Evolutionary conservation across 306 rosid genomes (phyloP), one percentile per base, ranked within the genome.

Genomic region (Luffa acutangula): DNA sequence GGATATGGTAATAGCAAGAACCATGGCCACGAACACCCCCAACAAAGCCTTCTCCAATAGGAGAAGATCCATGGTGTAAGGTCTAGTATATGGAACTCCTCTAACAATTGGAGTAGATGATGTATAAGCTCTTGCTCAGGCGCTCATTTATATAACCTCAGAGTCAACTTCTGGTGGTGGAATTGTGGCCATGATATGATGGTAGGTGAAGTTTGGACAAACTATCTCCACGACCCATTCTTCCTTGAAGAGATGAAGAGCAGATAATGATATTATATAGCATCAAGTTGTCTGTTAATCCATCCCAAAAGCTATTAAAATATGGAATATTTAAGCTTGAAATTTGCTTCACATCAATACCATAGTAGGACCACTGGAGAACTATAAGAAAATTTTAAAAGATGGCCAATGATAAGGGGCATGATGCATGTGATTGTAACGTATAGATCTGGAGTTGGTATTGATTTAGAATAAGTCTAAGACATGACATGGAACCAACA

Each of bases 31-130:
- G 80, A 91, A 93, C n/a, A 93, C 87, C 15, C 81, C 93, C 1
- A 93, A 1, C 0, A 91, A 89, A 71, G 95, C 86, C 89, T 90
- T 93, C 85, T 93, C 98, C 81, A 93, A 7, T 1, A 93, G 90
- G 81, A 90, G 90, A 76, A 91, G 91, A 85, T 93, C 98, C 98
- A 93, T 89, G 46, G 51, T 37, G 59, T 65, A 12, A 12, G 13
- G 39, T 49, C 12, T 48, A 48, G 52, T 48, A 15, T 36, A 56
- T 56, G 62, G 18, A 66, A 66, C 37, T 37, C 31, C 13, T 36
- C 73, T 37, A 31, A 39, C n/a, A 39, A 0, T 31, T 60, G 74
- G 31, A 66, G 74, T 7, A 41, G 33, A 67, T 9, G 74, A 9
- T 67, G 15, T 17, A 39, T 67, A 7, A 39, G 33, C 52, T 67